Conservation (phyloP, 2,329 filamentous ascomycete genomes). For the Thyridium curvatum region DNA sequence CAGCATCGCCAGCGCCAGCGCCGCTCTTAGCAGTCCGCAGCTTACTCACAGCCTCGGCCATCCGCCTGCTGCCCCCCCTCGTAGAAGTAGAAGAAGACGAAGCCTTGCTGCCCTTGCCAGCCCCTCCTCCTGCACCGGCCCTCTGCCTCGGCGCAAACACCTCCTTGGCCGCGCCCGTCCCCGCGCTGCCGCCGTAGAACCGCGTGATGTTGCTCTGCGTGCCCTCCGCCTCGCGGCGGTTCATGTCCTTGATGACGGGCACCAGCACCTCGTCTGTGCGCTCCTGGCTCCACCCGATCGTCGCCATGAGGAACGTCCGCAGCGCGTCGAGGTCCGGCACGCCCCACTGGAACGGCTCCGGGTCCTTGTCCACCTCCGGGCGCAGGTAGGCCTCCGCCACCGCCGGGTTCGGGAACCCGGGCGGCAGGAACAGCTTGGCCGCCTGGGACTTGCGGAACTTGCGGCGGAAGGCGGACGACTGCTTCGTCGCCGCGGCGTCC, state of each 20-base stretch:
- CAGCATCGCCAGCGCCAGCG: conserved; percentile 10
- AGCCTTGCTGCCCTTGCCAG: no score
- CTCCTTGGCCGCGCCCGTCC: conserved; percentile 15
- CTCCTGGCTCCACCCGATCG: conserved; percentile 88
- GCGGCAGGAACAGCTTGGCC: conserved; percentile 79
- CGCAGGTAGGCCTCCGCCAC: conserved; percentile 80
- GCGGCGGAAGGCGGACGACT: conserved; percentile 60
- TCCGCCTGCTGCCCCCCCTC: conserved; percentile 17
- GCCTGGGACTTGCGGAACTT: conserved; percentile 79
- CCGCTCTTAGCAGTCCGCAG: conserved; percentile 15
- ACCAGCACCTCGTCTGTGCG: conserved; percentile 93
- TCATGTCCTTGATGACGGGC: conserved; percentile 94
- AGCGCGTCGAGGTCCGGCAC: conserved; percentile 87
- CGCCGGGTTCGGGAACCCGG: conserved; percentile 68
- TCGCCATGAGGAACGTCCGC: conserved; percentile 78
- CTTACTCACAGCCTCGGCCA: conserved; percentile 23
- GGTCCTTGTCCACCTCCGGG: conserved; percentile 76
- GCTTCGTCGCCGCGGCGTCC: no score
- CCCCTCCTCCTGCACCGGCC: conserved; percentile 8
- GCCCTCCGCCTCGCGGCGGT: conserved; percentile 77
- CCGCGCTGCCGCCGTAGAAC: conserved; percentile 71
- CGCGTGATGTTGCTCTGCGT: conserved; percentile 96
- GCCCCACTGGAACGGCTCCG: conserved; percentile 87
- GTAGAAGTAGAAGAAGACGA: no score
- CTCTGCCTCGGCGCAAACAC: conserved; percentile 19